Evolutionary conservation across 768 basidiomycete species (phyloP), one percentile per base, ranked within the genome.

Genomic region (Amanita pseudoporphyria): DNA sequence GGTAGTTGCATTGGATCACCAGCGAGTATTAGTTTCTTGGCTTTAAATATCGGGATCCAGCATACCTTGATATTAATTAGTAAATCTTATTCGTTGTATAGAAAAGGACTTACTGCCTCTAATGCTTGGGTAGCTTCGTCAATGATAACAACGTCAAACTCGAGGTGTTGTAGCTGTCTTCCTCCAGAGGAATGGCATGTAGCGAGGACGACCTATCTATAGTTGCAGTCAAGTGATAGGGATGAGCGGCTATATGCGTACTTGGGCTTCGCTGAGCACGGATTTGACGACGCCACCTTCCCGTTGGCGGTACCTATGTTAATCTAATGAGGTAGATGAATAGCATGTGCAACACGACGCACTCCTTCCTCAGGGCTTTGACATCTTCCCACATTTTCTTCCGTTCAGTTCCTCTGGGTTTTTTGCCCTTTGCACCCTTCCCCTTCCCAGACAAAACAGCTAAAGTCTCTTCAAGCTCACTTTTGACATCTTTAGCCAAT

Each of bases 111-210:
- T 60, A 93, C 93, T 19, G 93, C 91, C 67, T 99, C 95, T 12
- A 96, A 60, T 3, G 94, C 95, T 63, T 98, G 96, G 0, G 96
- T 97, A 0, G 96, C 96, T 67, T 99, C 96, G 56, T 99, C 96
- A 47, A 99, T 94, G 40, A 99, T 85, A 9, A 93, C 80, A 0
- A 95, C 86, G 60, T 99, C 96, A 59, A 99, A 99, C 1, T 74
- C 66, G 49, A 82, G 74, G 52, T 84, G 79, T 37, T 77, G 74
- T 6, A 98, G 66, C 55, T 94, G 90, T 18, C 85, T 69, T 3
- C 87, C 84, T 1, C 95, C 96, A 5, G 95, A 79, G 10, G 91
- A 87, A 69, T 98, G 94, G 56, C 95, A 98, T 2, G 96, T 99
- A 1, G 93, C 84, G 9, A 98, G 66, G 1, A 98, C 88, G 35